Conservation (phyloP, 345 rosid genomes). For the Brassica cretica region DNA sequence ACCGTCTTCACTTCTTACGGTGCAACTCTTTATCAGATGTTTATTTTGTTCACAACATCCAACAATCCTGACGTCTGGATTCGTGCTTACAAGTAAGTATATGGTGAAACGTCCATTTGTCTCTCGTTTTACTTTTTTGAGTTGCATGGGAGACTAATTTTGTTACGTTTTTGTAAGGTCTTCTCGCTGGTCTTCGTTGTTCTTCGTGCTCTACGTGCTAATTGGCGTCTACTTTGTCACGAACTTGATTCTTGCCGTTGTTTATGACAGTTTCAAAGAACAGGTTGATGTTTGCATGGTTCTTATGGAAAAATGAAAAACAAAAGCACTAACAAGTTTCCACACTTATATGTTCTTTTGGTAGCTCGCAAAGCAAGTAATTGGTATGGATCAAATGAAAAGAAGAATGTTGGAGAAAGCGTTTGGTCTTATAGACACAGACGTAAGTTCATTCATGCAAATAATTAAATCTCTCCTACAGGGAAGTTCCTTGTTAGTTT, state of each 20-base stretch:
- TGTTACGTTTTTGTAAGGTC: conserved; percentile 52
- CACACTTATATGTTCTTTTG: conserved; percentile 21
- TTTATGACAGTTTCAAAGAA: conserved; percentile 90
- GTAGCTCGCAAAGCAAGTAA: conserved; percentile 90
- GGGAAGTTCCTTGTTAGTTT: not conserved
- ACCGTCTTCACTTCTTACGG: conserved; percentile 71
- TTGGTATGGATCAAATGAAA: conserved; percentile 72
- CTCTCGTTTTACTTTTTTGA: not conserved
- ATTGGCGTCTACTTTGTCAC: conserved; percentile 96
- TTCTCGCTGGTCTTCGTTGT: conserved; percentile 85
- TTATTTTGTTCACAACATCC: conserved; percentile 90
- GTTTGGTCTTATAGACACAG: conserved; percentile 71
- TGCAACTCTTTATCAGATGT: conserved; percentile 80
- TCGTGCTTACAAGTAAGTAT: conserved; percentile 93
- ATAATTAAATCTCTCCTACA: conserved; percentile 17
- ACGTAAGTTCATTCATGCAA: conserved; percentile 52
- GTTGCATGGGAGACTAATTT: conserved; percentile 21
- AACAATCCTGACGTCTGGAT: conserved; percentile 99
- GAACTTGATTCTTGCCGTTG: conserved; percentile 96
- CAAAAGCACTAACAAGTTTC: not conserved
- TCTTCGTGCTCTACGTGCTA: conserved; percentile 78
- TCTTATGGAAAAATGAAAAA: not conserved
- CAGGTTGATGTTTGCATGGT: conserved; percentile 55
- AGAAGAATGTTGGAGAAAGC: conserved; percentile 69
- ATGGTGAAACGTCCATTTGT: not conserved